Percentiles rank a stretch among this genome's conserved stretches.
Conservation (phyloP, 2,329 filamentous ascomycete species). For the Penicillium capsulatum region DNA sequence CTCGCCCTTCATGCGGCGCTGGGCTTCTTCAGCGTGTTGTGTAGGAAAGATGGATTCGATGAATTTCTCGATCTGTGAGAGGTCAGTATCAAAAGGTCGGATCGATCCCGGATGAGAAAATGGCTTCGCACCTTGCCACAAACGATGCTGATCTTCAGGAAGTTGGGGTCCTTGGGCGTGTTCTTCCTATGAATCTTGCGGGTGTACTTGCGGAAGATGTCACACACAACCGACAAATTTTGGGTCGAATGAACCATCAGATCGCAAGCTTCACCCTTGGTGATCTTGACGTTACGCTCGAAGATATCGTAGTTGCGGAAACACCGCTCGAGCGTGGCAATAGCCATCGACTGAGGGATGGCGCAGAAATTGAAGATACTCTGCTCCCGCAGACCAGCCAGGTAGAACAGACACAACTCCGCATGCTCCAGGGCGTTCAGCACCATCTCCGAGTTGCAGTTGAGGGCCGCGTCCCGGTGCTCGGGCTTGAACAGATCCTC, state of each 20-base stretch:
- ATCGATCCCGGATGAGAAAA: not conserved
- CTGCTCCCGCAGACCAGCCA: constrained; percentile 90
- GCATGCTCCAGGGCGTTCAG: constrained; percentile 80
- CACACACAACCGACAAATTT: constrained; percentile 75
- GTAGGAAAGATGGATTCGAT: constrained; percentile 89
- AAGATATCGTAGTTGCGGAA: constrained; percentile 90
- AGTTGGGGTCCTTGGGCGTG: constrained; percentile 87
- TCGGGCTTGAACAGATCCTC: constrained; percentile 84
- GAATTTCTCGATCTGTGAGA: constrained; percentile 77
- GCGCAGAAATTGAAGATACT: constrained; percentile 99
- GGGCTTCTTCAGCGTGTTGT: constrained; percentile 63
- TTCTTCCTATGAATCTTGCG: constrained; percentile 89
- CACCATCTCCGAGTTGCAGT: constrained; percentile 91
- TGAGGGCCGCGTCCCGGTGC: constrained; percentile 70
- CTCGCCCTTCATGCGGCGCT: constrained; percentile 47
- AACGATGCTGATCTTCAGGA: constrained; percentile 81
- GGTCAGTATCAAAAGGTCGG: not conserved
- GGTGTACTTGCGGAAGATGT: constrained; percentile 73
- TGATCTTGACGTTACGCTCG: constrained; percentile 88
- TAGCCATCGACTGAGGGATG: constrained; percentile 95
- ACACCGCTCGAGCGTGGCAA: constrained; percentile 84
- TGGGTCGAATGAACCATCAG: constrained; percentile 92
- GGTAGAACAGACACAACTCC: constrained; percentile 96
- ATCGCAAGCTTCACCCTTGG: constrained; percentile 85
- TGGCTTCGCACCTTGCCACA: constrained; percentile 67